Evolutionary conservation across 2,329 filamentous ascomycete genomes (phyloP).

Genomic region (Xylaria polymorpha): DNA sequence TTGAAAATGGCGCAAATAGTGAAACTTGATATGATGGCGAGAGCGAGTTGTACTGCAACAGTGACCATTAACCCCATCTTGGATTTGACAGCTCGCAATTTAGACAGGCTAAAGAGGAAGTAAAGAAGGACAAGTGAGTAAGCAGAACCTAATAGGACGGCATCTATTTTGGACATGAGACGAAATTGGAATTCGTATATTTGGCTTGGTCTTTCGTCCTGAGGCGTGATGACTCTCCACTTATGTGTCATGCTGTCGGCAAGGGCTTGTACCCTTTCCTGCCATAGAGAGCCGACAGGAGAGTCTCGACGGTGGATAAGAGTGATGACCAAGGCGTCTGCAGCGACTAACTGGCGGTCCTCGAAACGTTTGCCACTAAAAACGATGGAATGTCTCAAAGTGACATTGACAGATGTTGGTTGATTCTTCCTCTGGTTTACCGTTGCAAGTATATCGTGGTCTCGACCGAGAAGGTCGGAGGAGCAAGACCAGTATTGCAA

Average conservation of each 20-base stretch:
- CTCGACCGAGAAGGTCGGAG: conserved; percentile 65
- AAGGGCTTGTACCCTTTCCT: conserved; percentile 66
- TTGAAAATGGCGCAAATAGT: conserved; percentile 81
- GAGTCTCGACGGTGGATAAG: conserved; percentile 76
- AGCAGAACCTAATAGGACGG: conserved; percentile 70
- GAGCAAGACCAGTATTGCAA: conserved; percentile 83
- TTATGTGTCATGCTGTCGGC: conserved; percentile 60
- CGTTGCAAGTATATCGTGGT: conserved; percentile 73
- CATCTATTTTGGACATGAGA: conserved; percentile 76
- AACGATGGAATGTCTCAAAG: conserved; percentile 80
- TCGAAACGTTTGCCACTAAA: conserved; percentile 84
- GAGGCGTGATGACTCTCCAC: conserved; percentile 73
- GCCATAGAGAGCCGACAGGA: conserved; percentile 73
- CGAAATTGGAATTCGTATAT: conserved; percentile 84
- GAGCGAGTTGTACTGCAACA: conserved; percentile 74
- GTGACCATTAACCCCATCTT: conserved; percentile 77
- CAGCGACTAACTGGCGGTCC: conserved; percentile 73
- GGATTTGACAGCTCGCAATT: conserved; percentile 79
- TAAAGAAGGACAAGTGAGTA: conserved; percentile 74
- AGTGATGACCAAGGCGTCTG: conserved; percentile 82
- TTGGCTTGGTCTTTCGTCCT: conserved; percentile 66
- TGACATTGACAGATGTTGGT: conserved; percentile 77
- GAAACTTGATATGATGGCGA: conserved; percentile 82
- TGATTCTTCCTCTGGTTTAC: conserved; percentile 73
- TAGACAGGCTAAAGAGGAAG: conserved; percentile 73